phyloP scores from a whole-genome alignment of 305 asterid genomes.

The Andrographis paniculata region DNA sequence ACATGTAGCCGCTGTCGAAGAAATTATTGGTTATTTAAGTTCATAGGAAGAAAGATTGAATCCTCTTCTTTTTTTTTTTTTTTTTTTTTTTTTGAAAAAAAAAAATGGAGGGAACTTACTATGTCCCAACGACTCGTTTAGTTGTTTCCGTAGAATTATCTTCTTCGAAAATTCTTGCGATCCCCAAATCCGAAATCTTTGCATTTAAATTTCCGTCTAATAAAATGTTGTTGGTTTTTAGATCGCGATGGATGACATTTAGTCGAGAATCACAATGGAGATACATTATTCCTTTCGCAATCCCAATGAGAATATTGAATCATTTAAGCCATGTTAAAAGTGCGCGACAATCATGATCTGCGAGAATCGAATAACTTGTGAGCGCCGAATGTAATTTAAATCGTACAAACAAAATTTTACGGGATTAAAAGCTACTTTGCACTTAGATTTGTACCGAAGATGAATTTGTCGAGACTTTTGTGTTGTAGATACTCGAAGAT shows the following conservation, averaged over 20 bases:
- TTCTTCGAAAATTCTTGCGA: conserved; percentile 27
- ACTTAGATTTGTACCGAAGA: neutral
- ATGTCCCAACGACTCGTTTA: conserved; percentile 28
- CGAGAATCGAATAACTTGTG: too few relatives aligned
- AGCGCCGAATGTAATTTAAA: too few relatives aligned
- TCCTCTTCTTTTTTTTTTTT: too few relatives aligned
- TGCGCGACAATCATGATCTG: too few relatives aligned
- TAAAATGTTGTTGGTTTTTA: neutral
- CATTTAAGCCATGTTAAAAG: neutral
- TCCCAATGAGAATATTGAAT: neutral
- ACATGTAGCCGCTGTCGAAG: too few relatives aligned
- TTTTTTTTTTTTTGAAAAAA: too few relatives aligned
- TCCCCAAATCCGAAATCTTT: conserved; percentile 34
- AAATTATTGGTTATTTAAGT: too few relatives aligned
- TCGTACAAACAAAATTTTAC: too few relatives aligned
- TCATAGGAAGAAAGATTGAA: too few relatives aligned
- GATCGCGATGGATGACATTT: neutral
- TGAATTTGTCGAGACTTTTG: neutral
- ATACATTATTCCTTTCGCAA: neutral
- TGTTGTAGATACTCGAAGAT: neutral
- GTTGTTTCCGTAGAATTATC: conserved; percentile 17
- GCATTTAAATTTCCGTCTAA: conserved; percentile 22
- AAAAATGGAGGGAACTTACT: conserved; percentile 24
- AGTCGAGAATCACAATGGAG: neutral
- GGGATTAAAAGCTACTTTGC: too few relatives aligned